phyloP scores from a whole-genome alignment of 352 stramenopile species.

The Phytophthora megakarya region DNA sequence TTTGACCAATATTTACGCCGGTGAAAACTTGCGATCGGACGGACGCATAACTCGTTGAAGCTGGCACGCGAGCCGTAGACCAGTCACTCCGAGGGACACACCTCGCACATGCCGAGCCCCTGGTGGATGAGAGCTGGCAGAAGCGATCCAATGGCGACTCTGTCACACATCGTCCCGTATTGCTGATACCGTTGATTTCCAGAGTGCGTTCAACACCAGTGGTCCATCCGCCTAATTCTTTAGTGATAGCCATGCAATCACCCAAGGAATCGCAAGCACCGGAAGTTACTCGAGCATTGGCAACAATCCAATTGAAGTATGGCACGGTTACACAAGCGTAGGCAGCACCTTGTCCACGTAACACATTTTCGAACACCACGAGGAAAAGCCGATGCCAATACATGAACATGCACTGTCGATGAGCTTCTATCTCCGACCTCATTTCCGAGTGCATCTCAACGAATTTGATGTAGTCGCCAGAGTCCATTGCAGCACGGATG shows the following conservation, averaged over 20 bases:
- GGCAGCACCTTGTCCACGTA: slow-evolving; percentile 51
- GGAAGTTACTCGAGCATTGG: slow-evolving; percentile 41
- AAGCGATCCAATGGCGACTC: slow-evolving; percentile 48
- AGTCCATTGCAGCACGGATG: slow-evolving; percentile 57
- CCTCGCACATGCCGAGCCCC: slow-evolving; percentile 34
- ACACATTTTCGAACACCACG: slow-evolving; percentile 85
- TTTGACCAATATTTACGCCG: slow-evolving; percentile 56
- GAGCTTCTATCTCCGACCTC: slow-evolving; percentile 55
- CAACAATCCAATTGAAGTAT: slow-evolving; percentile 80
- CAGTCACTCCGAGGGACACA: slow-evolving; percentile 62
- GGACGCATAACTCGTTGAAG: slow-evolving; percentile 46
- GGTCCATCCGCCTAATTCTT: slow-evolving; percentile 46
- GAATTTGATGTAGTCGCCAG: slow-evolving; percentile 62
- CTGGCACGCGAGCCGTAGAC: slow-evolving; percentile 37
- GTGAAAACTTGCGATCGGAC: slow-evolving; percentile 57
- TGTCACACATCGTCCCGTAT: slow-evolving; percentile 47
- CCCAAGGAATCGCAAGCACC: slow-evolving; percentile 55
- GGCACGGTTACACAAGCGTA: slow-evolving; percentile 80
- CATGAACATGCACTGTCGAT: slow-evolving; percentile 79
- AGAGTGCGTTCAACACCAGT: slow-evolving; percentile 32
- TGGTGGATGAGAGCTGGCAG: slow-evolving; percentile 40
- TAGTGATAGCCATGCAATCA: slow-evolving; percentile 48
- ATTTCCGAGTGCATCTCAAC: slow-evolving; percentile 72
- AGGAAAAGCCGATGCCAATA: too few relatives aligned
- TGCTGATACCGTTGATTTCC: slow-evolving; percentile 54